Evolutionary conservation across 169 alveolate species (phyloP).

Genomic region (Plasmodium falciparum): DNA sequence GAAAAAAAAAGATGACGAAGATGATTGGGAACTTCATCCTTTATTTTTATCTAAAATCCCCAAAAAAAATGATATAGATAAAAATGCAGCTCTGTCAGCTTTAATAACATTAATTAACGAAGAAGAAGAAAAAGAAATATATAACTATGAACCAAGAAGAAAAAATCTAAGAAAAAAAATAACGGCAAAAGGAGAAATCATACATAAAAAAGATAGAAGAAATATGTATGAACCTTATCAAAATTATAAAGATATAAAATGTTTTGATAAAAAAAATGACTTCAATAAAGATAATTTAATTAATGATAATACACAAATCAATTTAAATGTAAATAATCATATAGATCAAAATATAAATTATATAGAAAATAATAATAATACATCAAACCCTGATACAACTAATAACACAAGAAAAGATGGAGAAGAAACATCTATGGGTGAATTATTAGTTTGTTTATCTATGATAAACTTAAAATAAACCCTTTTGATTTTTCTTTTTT

Average conservation of each 20-base stretch:
- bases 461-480: conserved; percentile 48
- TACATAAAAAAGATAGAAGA: conserved; percentile 69
- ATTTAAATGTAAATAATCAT: not conserved
- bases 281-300: conserved; percentile 3
- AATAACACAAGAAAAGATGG: not conserved
- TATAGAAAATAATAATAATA: conserved; percentile 2
- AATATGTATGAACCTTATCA: conserved; percentile 68
- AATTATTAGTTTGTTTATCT: conserved; percentile 62
- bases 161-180: conserved; percentile 69
- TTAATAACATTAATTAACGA: conserved; percentile 68
- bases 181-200: conserved; percentile 68
- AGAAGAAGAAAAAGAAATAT: conserved; percentile 74
- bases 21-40: conserved; percentile 77
- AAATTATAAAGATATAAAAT: conserved; percentile 13
- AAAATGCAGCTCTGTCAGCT: conserved; percentile 69
- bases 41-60: conserved; percentile 75
- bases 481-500: no score
- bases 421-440: conserved; percentile 72
- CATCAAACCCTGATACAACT: not conserved
- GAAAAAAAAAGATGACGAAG: conserved; percentile 38
- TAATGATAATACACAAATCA: conserved; percentile 5
- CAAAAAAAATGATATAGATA: conserved; percentile 69
- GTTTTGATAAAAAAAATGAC: not conserved
- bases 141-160: conserved; percentile 73
- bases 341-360: not conserved